phyloP scores from a whole-genome alignment of 257 asterid species.

The Henckelia pumila region DNA sequence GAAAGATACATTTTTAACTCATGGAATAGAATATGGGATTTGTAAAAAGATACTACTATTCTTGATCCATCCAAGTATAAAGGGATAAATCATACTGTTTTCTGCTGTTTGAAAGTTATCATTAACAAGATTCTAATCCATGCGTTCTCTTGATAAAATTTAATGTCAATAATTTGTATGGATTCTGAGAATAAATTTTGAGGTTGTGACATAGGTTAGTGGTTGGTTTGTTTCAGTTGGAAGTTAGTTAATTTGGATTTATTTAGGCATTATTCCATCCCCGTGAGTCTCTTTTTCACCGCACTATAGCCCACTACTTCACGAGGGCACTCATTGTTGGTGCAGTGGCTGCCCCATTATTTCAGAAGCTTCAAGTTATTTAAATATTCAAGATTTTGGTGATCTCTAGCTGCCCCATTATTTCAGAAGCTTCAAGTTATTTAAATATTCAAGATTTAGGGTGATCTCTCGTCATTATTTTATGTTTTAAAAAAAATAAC shows the following conservation, averaged over 20 bases:
- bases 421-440: no score
- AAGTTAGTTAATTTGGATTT: conserved; percentile 30
- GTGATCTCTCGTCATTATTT: no score
- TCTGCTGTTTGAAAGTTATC: background rate
- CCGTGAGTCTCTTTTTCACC: background rate
- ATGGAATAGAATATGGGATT: background rate
- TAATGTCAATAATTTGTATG: background rate
- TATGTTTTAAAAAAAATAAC: no score
- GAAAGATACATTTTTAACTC: background rate
- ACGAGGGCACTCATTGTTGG: background rate
- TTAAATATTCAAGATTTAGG: no score
- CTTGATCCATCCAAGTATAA: background rate
- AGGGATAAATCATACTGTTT: background rate
- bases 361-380: no score
- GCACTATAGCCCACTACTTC: background rate
- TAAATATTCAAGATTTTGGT: no score
- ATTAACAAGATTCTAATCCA: background rate
- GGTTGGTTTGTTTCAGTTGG: conserved; percentile 28
- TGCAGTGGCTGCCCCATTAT: background rate
- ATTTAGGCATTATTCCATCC: background rate
- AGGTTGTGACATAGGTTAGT: conserved; percentile 24
- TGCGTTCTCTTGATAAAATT: no score
- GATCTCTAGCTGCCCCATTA: no score
- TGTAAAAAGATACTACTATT: background rate
- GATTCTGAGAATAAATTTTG: conserved; percentile 9